phyloP scores from a whole-genome alignment of 495 filamentous ascomycete species.

The Neurospora africana region DNA sequence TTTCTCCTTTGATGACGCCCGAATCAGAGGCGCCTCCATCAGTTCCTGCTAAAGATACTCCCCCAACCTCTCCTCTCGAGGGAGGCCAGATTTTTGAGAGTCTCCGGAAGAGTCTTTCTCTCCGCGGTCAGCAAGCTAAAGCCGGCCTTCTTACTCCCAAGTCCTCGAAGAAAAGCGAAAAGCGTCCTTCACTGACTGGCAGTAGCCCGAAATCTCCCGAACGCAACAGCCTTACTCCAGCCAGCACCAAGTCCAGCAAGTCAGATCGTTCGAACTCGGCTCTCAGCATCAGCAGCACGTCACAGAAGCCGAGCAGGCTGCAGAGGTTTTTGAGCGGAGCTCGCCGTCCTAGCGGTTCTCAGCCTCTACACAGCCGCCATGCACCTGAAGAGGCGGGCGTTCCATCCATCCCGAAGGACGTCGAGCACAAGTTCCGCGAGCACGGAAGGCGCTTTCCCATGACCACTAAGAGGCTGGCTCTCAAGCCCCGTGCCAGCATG shows the following conservation, averaged over 20 bases:
- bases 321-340: slow-evolving; percentile 30
- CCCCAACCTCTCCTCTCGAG: neutral
- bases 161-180: neutral
- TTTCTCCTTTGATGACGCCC: neutral
- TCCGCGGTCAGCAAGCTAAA: neutral
- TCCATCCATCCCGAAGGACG: slow-evolving; percentile 23
- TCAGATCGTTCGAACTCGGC: slow-evolving; percentile 20
- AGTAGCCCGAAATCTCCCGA: slow-evolving; percentile 13
- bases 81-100: neutral
- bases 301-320: slow-evolving; percentile 28
- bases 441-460: slow-evolving; percentile 19
- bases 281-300: slow-evolving; percentile 23
- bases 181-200: neutral
- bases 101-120: slow-evolving; percentile 1
- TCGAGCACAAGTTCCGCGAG: slow-evolving; percentile 26
- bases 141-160: neutral
- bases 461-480: slow-evolving; percentile 23
- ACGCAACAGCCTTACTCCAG: slow-evolving; percentile 13
- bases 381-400: slow-evolving; percentile 17
- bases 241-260: slow-evolving; percentile 14
- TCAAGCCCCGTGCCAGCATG: slow-evolving; percentile 24
- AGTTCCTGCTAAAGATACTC: slow-evolving; percentile 21
- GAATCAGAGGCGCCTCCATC: slow-evolving; percentile 18
- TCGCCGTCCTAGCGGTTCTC: slow-evolving; percentile 15
- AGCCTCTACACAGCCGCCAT: slow-evolving; percentile 22